These are phyloP conservation scores for Chrysanthemum makinoi DNA, from an alignment of 129 eudicot genomes.

Conservation along the genomic window DNA sequence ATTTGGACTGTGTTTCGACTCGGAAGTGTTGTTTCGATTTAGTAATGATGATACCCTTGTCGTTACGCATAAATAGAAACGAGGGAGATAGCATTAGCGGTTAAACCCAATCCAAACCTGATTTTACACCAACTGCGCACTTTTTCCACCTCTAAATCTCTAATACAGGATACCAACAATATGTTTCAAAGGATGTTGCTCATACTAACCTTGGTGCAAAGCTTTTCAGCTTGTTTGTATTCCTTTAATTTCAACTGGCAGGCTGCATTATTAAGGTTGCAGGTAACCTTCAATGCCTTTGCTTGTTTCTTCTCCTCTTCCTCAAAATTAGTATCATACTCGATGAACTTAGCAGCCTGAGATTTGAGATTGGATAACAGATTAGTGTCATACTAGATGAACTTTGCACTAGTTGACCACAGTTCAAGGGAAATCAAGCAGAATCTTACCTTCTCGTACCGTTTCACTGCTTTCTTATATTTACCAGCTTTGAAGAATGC, in stretches of 20 bases:
- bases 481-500: constrained; percentile 91
- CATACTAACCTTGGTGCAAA: constrained; percentile 83
- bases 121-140: no score
- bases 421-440: neutral
- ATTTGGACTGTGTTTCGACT: no score
- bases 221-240: constrained; percentile 86
- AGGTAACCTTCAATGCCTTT: constrained; percentile 66
- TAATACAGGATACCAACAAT: neutral
- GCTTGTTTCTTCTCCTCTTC: constrained; percentile 90
- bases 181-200: neutral
- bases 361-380: constrained; percentile 17
- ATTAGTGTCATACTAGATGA: neutral
- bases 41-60: no score
- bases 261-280: constrained; percentile 94
- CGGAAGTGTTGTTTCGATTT: no score
- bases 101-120: no score
- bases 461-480: constrained; percentile 74
- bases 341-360: constrained; percentile 92
- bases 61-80: no score
- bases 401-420: neutral
- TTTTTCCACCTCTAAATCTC: no score
- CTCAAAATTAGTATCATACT: constrained; percentile 77
- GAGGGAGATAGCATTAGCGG: no score
- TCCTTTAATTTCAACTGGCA: constrained; percentile 89
- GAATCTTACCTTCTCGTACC: constrained; percentile 82